These are phyloP conservation scores for Calcarisporium arbuscula DNA, from an alignment of 2,329 filamentous ascomycete genomes.

Conservation along the genomic window DNA sequence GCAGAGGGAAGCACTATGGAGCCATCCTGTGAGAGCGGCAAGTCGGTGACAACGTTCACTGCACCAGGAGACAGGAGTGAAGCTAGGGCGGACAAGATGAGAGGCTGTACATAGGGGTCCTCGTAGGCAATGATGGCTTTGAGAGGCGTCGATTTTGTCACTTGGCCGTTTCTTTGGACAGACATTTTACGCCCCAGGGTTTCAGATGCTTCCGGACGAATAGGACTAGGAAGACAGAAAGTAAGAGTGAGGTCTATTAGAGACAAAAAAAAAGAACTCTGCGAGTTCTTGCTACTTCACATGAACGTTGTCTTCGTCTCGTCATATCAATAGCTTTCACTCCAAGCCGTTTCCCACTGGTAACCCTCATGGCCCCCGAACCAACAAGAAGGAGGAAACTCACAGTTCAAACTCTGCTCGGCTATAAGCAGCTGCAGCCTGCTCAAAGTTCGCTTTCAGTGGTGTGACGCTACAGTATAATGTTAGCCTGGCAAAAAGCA, in stretches of 20 bases:
- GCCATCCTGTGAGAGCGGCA: slow-evolving; percentile 22
- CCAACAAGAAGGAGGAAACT: slow-evolving; percentile 43
- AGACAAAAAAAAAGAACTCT: slow-evolving; percentile 7
- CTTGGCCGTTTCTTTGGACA: slow-evolving; percentile 14
- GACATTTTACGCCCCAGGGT: slow-evolving; percentile 11
- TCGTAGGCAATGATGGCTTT: slow-evolving; percentile 79
- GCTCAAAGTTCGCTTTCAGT: slow-evolving; percentile 88
- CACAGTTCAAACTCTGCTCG: slow-evolving; percentile 75
- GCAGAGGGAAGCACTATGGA: slow-evolving; percentile 25
- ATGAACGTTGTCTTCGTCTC: too few species aligned
- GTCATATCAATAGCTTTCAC: too few species aligned
- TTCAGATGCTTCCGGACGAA: slow-evolving; percentile 8
- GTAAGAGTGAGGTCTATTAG: slow-evolving; percentile 32
- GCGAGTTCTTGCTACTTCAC: too few species aligned
- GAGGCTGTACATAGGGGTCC: slow-evolving; percentile 81
- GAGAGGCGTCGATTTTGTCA: slow-evolving; percentile 14
- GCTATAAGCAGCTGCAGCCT: slow-evolving; percentile 55
- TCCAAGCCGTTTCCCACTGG: too few species aligned
- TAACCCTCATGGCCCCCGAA: too few species aligned
- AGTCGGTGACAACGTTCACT: slow-evolving; percentile 49
- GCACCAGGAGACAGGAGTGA: slow-evolving; percentile 48
- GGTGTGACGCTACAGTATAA: slow-evolving; percentile 74
- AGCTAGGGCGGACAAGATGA: slow-evolving; percentile 69
- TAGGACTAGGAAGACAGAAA: slow-evolving; percentile 19
- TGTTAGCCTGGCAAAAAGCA: slow-evolving; percentile 5